Evolutionary conservation across 2,329 filamentous ascomycete genomes (phyloP), one percentile per base, ranked within the genome.

Genomic region (Passalora sequoiae): DNA sequence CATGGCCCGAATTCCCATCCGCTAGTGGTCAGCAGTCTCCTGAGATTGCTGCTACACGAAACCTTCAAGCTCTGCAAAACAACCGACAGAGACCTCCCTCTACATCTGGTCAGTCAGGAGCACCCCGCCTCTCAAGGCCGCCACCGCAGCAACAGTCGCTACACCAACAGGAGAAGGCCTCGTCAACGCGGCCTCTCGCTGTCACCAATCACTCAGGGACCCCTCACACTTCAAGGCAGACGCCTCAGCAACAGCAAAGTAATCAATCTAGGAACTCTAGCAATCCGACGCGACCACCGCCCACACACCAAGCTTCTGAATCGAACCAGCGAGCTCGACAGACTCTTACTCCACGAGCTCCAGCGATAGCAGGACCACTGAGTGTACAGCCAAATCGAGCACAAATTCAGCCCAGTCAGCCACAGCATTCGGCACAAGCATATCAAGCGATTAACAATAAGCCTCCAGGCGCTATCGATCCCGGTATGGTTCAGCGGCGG

Each of bases 401-500:
- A n/a, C n/a, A n/a, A n/a, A n/a, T n/a, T n/a, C n/a, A n/a, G n/a
- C n/a, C n/a, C n/a, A 27, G 15, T 31, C 39, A 42, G 39, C 39
- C 25, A 16, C 30, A 21, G 16, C n/a, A 15, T 9, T 3, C 19
- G 15, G 32, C 36, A 22, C 32, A 41, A 15, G 2, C 20, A 10
- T 25, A 36, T 29, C 39, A 33, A 21, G 12, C 32, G 6, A 8
- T 6, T 17, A 17, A 4, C 20, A 9, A 4, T 19, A 6, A n/a
- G 20, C 25, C 25, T 21, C n/a, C 35, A 10, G 31, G 37, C 35
- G 32, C 22, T 16, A 21, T 43, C 8, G 29, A 27, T 21, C 40
- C 45, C 1, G 32, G 25, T 9, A 41, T 36, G n/a, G 10, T 36
- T 10, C 51, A 51, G 22, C 49, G 46, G n/a, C 45, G 35, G 31